phyloP scores from a whole-genome alignment of 202 grass and related monocot genomes.

The Cymbopogon flexuosus region DNA sequence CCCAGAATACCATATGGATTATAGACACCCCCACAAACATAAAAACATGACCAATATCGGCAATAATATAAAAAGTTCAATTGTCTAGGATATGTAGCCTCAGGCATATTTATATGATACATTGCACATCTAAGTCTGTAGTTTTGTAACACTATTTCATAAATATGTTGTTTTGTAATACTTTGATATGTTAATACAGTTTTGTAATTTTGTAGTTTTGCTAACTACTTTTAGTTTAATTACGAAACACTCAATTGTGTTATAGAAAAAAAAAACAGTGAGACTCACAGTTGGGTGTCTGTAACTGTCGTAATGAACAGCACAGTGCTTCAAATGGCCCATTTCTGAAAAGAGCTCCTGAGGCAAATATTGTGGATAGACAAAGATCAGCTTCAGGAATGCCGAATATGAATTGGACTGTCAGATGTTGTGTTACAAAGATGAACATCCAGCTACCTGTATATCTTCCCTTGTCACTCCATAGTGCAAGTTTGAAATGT shows the following conservation, averaged over 20 bases:
- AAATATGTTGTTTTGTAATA: background rate
- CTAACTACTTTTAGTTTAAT: background rate
- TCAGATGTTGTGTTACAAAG: slow-evolving; percentile 14
- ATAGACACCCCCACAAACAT: background rate
- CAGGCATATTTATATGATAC: background rate
- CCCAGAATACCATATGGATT: background rate
- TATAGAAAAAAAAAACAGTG: slow-evolving; percentile 4
- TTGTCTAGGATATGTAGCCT: background rate
- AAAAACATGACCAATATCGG: background rate
- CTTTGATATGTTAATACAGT: background rate
- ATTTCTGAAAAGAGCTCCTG: slow-evolving; percentile 95
- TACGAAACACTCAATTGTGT: background rate
- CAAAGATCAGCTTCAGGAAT: slow-evolving; percentile 37
- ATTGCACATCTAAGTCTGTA: background rate
- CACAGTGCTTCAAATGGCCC: slow-evolving; percentile 82
- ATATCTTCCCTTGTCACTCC: slow-evolving; percentile 92
- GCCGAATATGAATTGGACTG: background rate
- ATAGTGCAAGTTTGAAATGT: slow-evolving; percentile 96
- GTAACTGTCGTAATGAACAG: slow-evolving; percentile 92
- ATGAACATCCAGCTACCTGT: slow-evolving; percentile 57
- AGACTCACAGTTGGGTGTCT: slow-evolving; percentile 75
- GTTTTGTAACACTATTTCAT: background rate
- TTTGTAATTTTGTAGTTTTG: background rate
- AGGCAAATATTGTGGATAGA: slow-evolving; percentile 40
- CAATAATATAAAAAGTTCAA: background rate